Conservation (phyloP, 106 monocot species). For the Acanthochlamys bracteata region DNA sequence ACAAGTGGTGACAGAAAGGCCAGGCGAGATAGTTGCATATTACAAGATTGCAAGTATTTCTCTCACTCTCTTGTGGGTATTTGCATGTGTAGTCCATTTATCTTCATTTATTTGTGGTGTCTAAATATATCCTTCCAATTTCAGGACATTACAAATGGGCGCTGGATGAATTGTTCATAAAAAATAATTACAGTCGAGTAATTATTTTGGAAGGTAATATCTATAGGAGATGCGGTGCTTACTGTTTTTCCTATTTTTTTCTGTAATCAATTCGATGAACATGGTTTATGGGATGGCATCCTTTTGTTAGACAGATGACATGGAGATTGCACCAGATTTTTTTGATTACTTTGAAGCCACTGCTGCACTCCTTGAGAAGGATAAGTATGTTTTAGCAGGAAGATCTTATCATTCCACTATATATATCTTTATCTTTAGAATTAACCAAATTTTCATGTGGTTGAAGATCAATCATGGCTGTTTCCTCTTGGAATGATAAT, state of each 20-base stretch:
- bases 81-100: too few species aligned
- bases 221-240: not conserved
- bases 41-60: conserved; percentile 87
- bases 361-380: conserved; percentile 60
- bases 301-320: conserved; percentile 68
- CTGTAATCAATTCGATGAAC: not conserved
- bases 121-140: conserved; percentile 9
- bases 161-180: conserved; percentile 77
- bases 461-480: conserved; percentile 91
- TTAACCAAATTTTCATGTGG: not conserved
- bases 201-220: conserved; percentile 88
- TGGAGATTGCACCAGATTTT: conserved; percentile 98
- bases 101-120: too few species aligned
- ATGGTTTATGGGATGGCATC: not conserved
- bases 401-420: too few species aligned
- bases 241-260: conserved; percentile 1
- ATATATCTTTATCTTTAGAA: too few species aligned
- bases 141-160: conserved; percentile 97
- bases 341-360: conserved; percentile 98
- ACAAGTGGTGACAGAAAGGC: conserved; percentile 83
- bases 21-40: conserved; percentile 88
- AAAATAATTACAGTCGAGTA: conserved; percentile 69
- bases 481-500: conserved; percentile 99
- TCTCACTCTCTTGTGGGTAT: conserved; percentile 3
- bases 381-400: conserved; percentile 90